Base-by-base conservation (phyloP, 345 rosid genomes). In the Pistacia vera region DNA sequence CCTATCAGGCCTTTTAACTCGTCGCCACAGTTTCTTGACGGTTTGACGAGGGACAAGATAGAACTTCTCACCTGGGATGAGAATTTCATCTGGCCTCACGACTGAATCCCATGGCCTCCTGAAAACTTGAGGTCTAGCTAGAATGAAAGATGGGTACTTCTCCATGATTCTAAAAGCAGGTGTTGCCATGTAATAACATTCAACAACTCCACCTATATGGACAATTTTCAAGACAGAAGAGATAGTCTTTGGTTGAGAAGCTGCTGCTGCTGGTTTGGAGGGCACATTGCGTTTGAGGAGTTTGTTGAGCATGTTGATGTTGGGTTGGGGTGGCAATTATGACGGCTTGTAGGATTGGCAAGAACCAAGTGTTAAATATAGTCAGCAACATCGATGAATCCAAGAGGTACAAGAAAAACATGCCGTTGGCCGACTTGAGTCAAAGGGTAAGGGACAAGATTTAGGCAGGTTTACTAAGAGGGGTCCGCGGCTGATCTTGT, bases 51-150 rank as follows among this genome's bases (percentile, higher is more conserved):
- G 89, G 68, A 85, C 85, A 17, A 81, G 66, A 1, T 74, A 79
- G 80, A 77, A 74, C 61, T 78, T 81, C 75, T 78, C 68, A 18
- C 89, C 90, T 1, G 81, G 88, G 18, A 35, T n/a, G 17, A 86
- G 86, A 69, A 83, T 82, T 71, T 83, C 79, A 48, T 83, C 80
- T 4, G 84, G 83, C 72, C 80, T 54, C 22, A 85, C 80, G 52
- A 88, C 69, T 0, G 87, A 79, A 33, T 86, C 80, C 88, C 93
- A 84, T 1, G 89, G 88, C 49, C 70, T 75, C 67, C 75, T 36
- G 75, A 89, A 89, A 55, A 87, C 84, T 38, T 86, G 88, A 0
- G 90, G 93, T 79, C 84, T 80, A 16, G 87, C 84, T 36, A 87
- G 62, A 11, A 63, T 54, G 36, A 16, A 78, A 35, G 81, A 46